Evolutionary conservation across 768 basidiomycete species (phyloP), one percentile per base, ranked within the genome.

Genomic region (Suillus spraguei): DNA sequence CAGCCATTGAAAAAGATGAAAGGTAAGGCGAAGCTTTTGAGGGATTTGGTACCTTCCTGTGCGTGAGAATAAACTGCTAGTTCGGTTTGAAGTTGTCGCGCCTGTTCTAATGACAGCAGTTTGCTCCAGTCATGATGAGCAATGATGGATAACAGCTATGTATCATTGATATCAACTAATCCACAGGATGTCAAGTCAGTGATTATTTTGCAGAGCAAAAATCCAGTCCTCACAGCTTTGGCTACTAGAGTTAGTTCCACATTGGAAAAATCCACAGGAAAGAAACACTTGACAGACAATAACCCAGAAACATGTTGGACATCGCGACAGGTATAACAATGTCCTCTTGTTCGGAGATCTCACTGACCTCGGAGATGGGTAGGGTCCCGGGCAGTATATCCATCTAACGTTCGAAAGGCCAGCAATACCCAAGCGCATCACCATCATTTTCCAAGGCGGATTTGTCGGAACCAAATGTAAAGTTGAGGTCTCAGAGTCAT

Each of bases 231-330:
- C 52, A 59, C 50, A 49, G 63, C 59, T 71, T 62, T 32, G 56
- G 47, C 56, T 41, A 52, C 22, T 16, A 93, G 91, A 80, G 92
- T 93, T 69, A 92, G 90, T 75, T 92, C 92, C 39, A 87, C 87
- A 5, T 78, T 92, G 16, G 89, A 92, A 72, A 92, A 89, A 73
- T 83, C 87, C 5, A 85, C 82, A 16, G 85, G 85, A 22, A 93
- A 90, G 77, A 89, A 87, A 71, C 74, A 85, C 71, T 81, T 94
- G 24, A 81, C 86, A 35, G 92, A 94, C 69, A 79, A 82, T 32
- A 90, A 79, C 67, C 85, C 87, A 60, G 92, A 91, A 72, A 94
- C 91, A 9, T 94, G 92, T 72, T 94, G 92, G 91, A 88, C 90
- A 28, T 92, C 91, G 17, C 87, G 88, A 74, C 89, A 90, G 82